phyloP scores from a whole-genome alignment of 305 asterid species.

The Fraxinus sp. region DNA sequence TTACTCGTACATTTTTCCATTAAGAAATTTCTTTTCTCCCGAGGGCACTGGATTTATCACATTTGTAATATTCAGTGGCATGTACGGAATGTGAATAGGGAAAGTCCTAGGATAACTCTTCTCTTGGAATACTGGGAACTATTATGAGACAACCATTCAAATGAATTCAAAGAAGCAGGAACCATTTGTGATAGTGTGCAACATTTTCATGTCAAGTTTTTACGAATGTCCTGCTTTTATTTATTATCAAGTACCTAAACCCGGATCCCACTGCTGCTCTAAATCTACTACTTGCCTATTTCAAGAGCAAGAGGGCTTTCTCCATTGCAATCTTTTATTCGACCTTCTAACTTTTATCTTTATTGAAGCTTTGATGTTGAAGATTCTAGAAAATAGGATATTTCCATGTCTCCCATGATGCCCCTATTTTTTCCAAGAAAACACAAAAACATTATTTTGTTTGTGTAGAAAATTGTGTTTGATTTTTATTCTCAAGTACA shows the following conservation, averaged over 20 bases:
- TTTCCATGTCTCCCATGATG: not conserved
- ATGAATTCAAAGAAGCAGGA: slow-evolving; percentile 1
- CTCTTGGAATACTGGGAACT: not conserved
- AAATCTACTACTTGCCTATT: not conserved
- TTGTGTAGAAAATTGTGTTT: not conserved
- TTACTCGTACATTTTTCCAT: slow-evolving; percentile 11
- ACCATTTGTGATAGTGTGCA: not conserved
- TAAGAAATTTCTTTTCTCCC: slow-evolving; percentile 5
- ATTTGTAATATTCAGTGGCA: not conserved
- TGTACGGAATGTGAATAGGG: not conserved
- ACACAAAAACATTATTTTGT: not conserved
- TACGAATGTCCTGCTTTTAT: not conserved
- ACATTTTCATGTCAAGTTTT: not conserved
- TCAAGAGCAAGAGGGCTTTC: not conserved
- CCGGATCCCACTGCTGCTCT: not conserved
- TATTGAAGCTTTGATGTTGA: not conserved
- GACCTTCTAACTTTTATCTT: not conserved
- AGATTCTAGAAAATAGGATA: not conserved
- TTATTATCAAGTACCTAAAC: not conserved
- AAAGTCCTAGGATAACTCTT: not conserved
- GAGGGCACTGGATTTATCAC: not conserved
- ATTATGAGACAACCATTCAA: not conserved
- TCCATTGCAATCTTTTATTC: not conserved
- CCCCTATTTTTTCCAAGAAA: not conserved
- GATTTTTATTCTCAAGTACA: not conserved